Evolutionary conservation across 139 green algal species (phyloP).

Genomic region (Chlorella sp.): DNA sequence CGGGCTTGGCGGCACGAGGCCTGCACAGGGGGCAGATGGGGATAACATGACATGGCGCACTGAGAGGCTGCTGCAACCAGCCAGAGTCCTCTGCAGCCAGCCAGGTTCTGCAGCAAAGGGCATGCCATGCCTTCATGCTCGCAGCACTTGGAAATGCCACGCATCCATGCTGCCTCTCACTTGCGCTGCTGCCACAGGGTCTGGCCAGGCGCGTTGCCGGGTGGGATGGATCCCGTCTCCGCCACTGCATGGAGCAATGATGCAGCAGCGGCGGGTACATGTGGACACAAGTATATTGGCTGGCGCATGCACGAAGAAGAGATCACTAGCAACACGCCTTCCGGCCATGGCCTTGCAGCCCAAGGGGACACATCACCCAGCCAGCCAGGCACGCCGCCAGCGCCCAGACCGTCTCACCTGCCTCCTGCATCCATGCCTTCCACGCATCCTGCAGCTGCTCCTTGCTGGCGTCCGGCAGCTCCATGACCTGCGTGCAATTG

Average conservation of each 20-base stretch:
- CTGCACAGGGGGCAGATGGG: not conserved
- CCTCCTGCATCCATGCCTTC: constrained; percentile 86
- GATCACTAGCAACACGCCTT: too few relatives aligned
- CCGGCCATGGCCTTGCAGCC: too few relatives aligned
- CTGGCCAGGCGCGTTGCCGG: constrained; percentile 76
- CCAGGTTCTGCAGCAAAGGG: too few relatives aligned
- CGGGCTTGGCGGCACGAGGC: constrained; percentile 54
- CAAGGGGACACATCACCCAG: too few relatives aligned
- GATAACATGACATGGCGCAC: not conserved
- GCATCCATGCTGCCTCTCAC: not conserved
- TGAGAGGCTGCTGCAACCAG: too few relatives aligned
- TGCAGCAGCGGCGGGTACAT: not conserved
- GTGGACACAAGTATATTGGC: too few relatives aligned
- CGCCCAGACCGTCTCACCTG: too few relatives aligned
- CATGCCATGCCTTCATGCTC: too few relatives aligned
- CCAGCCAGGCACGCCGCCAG: too few relatives aligned
- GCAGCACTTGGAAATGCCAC: too few relatives aligned
- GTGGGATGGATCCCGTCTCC: constrained; percentile 73
- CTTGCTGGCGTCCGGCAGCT: constrained; percentile 56
- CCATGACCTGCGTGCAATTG: constrained; percentile 51
- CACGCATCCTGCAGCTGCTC: constrained; percentile 81
- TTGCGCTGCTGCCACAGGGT: constrained; percentile 29
- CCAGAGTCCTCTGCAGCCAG: too few relatives aligned
- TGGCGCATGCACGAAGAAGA: too few relatives aligned
- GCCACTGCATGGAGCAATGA: constrained; percentile 51